Conservation (phyloP, 78 protist species). For the Bigelowiella natans region DNA sequence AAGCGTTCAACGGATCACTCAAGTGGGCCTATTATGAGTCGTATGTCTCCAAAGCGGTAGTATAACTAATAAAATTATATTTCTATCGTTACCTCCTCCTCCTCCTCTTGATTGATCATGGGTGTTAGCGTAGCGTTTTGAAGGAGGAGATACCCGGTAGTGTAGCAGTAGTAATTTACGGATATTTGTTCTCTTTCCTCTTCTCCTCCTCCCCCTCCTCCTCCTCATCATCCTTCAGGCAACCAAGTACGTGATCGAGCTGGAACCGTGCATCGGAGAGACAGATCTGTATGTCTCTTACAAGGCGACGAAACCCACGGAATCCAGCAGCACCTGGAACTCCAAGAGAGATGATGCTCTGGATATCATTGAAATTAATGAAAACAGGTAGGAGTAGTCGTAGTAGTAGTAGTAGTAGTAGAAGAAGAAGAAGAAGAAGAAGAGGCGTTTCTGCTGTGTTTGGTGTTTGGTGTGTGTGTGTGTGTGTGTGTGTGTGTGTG, state of each 20-base stretch:
- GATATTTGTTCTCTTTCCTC: background rate
- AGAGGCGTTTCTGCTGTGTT: too few species aligned
- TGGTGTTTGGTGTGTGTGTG: background rate
- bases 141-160: background rate
- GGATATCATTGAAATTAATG: background rate
- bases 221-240: too few species aligned
- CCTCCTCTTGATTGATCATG: too few species aligned
- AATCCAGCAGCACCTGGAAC: background rate
- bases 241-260: background rate
- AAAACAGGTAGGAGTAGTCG: background rate
- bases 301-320: background rate
- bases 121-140: too few species aligned
- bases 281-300: background rate
- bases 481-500: background rate
- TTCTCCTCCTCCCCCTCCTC: too few species aligned
- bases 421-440: too few species aligned
- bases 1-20: too few species aligned
- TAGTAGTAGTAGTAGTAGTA: too few species aligned
- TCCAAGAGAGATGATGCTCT: too few species aligned
- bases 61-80: background rate
- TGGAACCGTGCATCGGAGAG: background rate
- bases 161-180: background rate
- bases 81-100: background rate
- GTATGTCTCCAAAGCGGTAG: background rate
- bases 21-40: too few species aligned